Percentiles rank a stretch among this genome's conserved stretches.
Conservation (phyloP, 495 filamentous ascomycete genomes). For the Talaromyces adpressus region DNA sequence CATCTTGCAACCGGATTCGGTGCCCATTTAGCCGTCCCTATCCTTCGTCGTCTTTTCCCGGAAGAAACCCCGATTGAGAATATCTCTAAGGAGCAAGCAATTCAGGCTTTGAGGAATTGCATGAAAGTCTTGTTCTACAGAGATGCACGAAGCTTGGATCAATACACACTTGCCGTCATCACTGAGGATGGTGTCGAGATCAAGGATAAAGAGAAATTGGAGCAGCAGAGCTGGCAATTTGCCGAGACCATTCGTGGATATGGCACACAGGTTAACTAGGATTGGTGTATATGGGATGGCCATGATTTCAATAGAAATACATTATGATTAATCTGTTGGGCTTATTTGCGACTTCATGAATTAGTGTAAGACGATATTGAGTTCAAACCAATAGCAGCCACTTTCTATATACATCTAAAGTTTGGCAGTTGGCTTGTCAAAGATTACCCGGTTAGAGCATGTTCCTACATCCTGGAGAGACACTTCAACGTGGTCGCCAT, state of each 20-base stretch:
- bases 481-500: conserved; percentile 75
- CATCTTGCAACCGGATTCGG: conserved; percentile 92
- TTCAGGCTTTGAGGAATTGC: conserved; percentile 75
- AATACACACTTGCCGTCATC: conserved; percentile 84
- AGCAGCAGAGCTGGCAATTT: conserved; percentile 94
- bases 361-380: not conserved
- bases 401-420: conserved; percentile 23
- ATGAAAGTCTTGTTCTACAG: conserved; percentile 99
- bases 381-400: not conserved
- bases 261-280: conserved; percentile 57
- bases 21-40: conserved; percentile 84
- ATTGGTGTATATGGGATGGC: conserved; percentile 2
- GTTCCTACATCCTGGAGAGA: conserved; percentile 64
- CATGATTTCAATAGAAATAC: conserved; percentile 3
- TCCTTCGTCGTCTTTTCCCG: conserved; percentile 72
- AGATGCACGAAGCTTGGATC: conserved; percentile 85
- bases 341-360: not conserved
- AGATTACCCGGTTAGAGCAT: conserved; percentile 67
- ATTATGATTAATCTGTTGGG: not conserved
- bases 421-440: conserved; percentile 46
- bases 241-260: conserved; percentile 79
- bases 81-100: conserved; percentile 70
- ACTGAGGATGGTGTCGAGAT: conserved; percentile 76
- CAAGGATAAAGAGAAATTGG: conserved; percentile 68
- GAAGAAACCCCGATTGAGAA: conserved; percentile 68